Evolutionary conservation across 1,284 basidiomycete genomes (phyloP).

Genomic region (Veloporphyrellus conicus): DNA sequence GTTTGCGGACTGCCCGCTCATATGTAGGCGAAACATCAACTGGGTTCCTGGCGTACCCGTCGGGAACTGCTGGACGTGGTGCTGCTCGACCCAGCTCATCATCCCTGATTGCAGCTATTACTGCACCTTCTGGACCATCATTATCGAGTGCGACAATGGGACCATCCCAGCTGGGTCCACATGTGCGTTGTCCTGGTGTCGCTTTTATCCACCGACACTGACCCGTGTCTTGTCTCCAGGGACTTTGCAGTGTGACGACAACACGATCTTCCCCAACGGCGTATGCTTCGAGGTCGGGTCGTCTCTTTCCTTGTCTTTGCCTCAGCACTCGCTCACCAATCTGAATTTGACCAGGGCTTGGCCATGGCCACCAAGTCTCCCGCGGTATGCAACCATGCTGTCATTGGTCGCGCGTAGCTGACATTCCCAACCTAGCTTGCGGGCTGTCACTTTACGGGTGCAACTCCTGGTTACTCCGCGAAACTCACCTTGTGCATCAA

Average conservation of each 20-base stretch:
- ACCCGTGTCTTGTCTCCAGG: neutral
- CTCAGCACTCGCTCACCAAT: neutral
- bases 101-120: neutral
- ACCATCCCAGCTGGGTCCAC: conserved; percentile 1
- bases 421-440: no score
- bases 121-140: conserved; percentile 9
- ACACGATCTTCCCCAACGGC: conserved; percentile 4
- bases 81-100: conserved; percentile 4
- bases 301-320: neutral
- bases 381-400: no score
- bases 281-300: conserved; percentile 7
- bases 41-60: conserved; percentile 3
- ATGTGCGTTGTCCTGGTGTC: neutral
- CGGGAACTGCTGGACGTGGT: conserved; percentile 1
- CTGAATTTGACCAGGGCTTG: neutral
- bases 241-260: conserved; percentile 7
- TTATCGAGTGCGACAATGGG: conserved; percentile 8
- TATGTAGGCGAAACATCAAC: conserved; percentile 8
- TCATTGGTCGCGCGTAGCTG: no score
- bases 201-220: neutral
- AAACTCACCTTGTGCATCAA: conserved; percentile 15
- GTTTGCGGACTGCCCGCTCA: neutral
- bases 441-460: conserved; percentile 12
- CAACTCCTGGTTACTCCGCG: neutral
- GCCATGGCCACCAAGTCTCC: no score